Base-by-base conservation (phyloP, 208 protist genomes). In the Strigomonas culicis region DNA sequence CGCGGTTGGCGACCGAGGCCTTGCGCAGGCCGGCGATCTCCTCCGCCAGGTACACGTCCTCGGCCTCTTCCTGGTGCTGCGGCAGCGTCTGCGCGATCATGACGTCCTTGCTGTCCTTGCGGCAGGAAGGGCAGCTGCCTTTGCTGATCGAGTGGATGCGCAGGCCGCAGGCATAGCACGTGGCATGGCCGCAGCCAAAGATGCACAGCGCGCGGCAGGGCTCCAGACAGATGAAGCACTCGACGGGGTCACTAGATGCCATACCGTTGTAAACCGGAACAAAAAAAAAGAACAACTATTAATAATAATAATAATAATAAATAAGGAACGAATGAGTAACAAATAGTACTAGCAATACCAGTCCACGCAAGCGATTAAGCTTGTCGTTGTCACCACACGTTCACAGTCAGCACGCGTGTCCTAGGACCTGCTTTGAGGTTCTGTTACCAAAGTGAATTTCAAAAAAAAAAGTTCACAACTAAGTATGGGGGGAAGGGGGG, bases 191-290 rank as follows among this genome's bases (percentile, higher is more conserved):
- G 64, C 90, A 96, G 22, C 56, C 19, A 27, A 96, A 96, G 11
- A 93, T 78, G 31, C 76, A 86, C 7, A 96, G 27, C 15, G 86
- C 87, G 0, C 78, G 74, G 44, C 84, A 91, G 3, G 74, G 61
- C 50, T 81, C 78, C 2, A 82, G 77, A 61, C 90, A 96, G 43
- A 96, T 85, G 30, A 94, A 59, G 65, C 90, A 96, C n/a, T 93
- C 87, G 1, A 96, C 34, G 1, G 77, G 53, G 3, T 72, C 72
- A 7, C 51, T 43, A 10, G 46, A 51, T 15, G 22, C 4, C 46
- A 51, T 27, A 7, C 4, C 17, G 22, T 21, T 27, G 22, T 25
- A 51, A 4, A 51, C 4, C 22, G 17, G n/a, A 15, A 34, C 21
- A 70, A 36, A 70, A 56, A 64, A 51, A 63, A 55, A 63, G 10